Evolutionary conservation across 495 filamentous ascomycete species (phyloP).

Genomic region (Tuber melanosporum): DNA sequence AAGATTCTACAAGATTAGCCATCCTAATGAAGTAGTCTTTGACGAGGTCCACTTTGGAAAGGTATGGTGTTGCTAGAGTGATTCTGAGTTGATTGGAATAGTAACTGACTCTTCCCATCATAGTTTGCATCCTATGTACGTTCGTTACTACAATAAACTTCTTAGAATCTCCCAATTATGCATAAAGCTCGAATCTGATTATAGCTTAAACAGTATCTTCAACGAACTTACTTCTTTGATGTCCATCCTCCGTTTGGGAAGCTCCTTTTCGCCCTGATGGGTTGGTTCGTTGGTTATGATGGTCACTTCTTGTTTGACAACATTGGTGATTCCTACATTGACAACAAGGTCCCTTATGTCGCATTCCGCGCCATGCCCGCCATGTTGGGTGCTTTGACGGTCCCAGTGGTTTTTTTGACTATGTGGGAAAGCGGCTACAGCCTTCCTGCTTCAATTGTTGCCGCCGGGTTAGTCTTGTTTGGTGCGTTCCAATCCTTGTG

Average conservation of each 20-base stretch:
- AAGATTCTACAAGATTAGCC: conserved; percentile 87
- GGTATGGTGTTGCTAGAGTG: conserved; percentile 48
- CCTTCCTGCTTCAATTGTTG: conserved; percentile 80
- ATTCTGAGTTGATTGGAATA: neutral
- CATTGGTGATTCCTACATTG: conserved; percentile 96
- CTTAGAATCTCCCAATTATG: neutral
- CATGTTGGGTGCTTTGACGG: conserved; percentile 80
- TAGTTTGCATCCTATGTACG: conserved; percentile 46
- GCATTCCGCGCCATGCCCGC: conserved; percentile 92
- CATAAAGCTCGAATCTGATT: neutral
- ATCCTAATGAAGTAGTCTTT: conserved; percentile 95
- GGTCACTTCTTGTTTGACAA: conserved; percentile 98
- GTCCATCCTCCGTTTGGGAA: conserved; percentile 96
- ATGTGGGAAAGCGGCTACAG: conserved; percentile 99
- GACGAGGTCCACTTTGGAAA: conserved; percentile 99
- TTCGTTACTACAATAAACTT: neutral
- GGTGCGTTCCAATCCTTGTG: conserved; percentile 20
- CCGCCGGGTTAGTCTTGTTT: conserved; percentile 80
- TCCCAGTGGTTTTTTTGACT: conserved; percentile 88
- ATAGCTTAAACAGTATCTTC: conserved; percentile 64
- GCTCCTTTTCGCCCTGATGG: conserved; percentile 83
- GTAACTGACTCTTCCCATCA: conserved; percentile 22
- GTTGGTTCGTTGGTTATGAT: conserved; percentile 93
- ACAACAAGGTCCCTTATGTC: conserved; percentile 94
- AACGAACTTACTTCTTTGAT: conserved; percentile 99